Evolutionary conservation across 129 eudicot genomes (phyloP).

Genomic region (Artemisia argyi): DNA sequence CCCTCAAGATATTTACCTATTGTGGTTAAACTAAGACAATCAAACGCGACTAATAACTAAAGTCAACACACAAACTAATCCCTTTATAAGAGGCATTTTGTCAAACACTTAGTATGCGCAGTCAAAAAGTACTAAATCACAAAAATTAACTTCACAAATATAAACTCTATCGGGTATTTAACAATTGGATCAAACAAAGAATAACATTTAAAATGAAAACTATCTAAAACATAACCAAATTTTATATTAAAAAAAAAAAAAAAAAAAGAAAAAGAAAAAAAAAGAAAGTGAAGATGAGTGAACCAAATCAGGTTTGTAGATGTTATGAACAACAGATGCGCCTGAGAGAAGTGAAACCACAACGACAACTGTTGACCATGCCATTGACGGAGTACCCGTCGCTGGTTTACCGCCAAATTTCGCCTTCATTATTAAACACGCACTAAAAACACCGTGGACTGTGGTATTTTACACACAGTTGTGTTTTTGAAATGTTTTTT

Average conservation of each 20-base stretch:
- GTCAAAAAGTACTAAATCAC: not conserved
- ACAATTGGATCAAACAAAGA: not conserved
- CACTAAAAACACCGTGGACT: conserved; percentile 6
- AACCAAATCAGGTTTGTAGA: conserved; percentile 79
- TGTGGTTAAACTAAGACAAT: too few species aligned
- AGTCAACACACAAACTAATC: not conserved
- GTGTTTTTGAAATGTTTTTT: not conserved
- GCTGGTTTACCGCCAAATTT: conserved; percentile 71
- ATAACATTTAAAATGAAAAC: not conserved
- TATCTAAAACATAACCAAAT: conserved; percentile 6
- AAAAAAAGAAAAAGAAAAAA: not conserved
- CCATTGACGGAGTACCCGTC: conserved; percentile 79
- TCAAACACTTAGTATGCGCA: conserved; percentile 31
- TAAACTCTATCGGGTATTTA: not conserved
- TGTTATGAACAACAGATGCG: conserved; percentile 72
- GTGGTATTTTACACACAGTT: not conserved
- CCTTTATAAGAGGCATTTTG: conserved; percentile 23
- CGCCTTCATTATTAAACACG: conserved; percentile 40
- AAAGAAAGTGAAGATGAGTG: conserved; percentile 4
- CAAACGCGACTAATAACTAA: not conserved
- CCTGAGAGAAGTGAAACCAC: conserved; percentile 68
- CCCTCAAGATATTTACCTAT: too few species aligned
- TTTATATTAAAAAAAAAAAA: not conserved
- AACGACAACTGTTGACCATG: conserved; percentile 69
- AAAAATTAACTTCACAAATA: not conserved